A percentile compares a stretch with the other conserved stretches of the same genome.
phyloP scores from a whole-genome alignment of 257 asterid species.

The Fraxinus quadrangulata region DNA sequence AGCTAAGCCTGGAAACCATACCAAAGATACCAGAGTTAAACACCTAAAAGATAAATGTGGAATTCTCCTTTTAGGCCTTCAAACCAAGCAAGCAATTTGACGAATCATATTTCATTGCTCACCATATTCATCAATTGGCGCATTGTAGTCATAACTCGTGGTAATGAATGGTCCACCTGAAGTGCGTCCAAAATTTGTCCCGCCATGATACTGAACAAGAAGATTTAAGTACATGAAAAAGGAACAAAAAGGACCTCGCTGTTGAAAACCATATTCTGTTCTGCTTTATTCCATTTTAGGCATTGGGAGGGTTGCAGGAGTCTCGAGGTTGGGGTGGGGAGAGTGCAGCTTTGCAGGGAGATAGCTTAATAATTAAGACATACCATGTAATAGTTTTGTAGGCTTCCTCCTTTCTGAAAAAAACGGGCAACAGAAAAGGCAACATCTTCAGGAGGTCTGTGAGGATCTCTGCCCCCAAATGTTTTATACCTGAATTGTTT shows the following conservation, averaged over 20 bases:
- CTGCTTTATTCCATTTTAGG: not conserved
- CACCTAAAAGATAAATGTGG: slow-evolving; percentile 12
- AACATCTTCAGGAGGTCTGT: slow-evolving; percentile 91
- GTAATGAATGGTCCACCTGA: slow-evolving; percentile 97
- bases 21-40: slow-evolving; percentile 25
- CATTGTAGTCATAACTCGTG: slow-evolving; percentile 94
- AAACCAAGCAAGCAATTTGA: slow-evolving; percentile 12
- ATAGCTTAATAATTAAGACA: not conserved
- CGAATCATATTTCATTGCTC: slow-evolving; percentile 11
- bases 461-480: slow-evolving; percentile 87
- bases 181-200: slow-evolving; percentile 96
- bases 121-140: slow-evolving; percentile 98
- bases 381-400: slow-evolving; percentile 95
- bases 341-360: not conserved
- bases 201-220: slow-evolving; percentile 80
- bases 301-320: not conserved
- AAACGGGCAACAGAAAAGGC: slow-evolving; percentile 91
- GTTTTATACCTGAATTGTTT: slow-evolving; percentile 67
- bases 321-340: not conserved
- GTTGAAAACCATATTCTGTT: slow-evolving; percentile 15
- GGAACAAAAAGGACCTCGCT: slow-evolving; percentile 21
- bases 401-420: slow-evolving; percentile 94
- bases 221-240: slow-evolving; percentile 20
- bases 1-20: slow-evolving; percentile 67
- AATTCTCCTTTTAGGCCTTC: slow-evolving; percentile 18